Percentiles rank a stretch among this genome's conserved stretches.
phyloP scores from a whole-genome alignment of 75 land plant species.

The Pinus tabuliformis region DNA sequence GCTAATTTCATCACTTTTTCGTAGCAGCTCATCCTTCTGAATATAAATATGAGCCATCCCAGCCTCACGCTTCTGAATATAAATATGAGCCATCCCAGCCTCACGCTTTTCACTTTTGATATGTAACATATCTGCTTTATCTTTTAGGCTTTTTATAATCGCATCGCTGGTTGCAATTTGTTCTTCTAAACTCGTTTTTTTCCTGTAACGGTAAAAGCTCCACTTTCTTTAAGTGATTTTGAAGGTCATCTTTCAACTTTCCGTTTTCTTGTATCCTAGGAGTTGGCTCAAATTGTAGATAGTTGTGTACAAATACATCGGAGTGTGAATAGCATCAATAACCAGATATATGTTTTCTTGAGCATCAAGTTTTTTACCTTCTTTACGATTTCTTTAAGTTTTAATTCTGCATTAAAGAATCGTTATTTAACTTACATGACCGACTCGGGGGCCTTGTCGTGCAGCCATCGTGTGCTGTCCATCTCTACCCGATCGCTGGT shows the following conservation, averaged over 20 bases:
- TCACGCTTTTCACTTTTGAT: conserved; percentile 3
- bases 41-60: too few relatives aligned
- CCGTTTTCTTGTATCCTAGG: background rate
- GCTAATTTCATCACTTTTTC: background rate
- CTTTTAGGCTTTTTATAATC: conserved; percentile 1
- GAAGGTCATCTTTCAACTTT: conserved; percentile 3
- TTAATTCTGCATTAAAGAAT: too few relatives aligned
- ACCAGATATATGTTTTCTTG: too few relatives aligned
- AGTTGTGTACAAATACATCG: too few relatives aligned
- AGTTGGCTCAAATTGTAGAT: too few relatives aligned
- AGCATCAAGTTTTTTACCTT: too few relatives aligned
- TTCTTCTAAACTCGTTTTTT: conserved; percentile 6
- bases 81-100: background rate
- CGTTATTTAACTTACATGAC: background rate
- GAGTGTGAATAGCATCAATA: too few relatives aligned
- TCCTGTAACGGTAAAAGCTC: conserved; percentile 1
- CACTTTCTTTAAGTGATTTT: background rate
- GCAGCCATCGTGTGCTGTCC: background rate
- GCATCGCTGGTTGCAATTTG: background rate
- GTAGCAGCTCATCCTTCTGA: too few relatives aligned
- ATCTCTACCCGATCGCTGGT: too few relatives aligned
- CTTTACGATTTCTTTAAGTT: too few relatives aligned
- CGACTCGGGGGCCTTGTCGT: background rate
- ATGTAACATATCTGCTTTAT: background rate
- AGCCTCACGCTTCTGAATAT: too few relatives aligned